Conservation (phyloP, 768 basidiomycete species). For the Boletus eberwhitei region DNA sequence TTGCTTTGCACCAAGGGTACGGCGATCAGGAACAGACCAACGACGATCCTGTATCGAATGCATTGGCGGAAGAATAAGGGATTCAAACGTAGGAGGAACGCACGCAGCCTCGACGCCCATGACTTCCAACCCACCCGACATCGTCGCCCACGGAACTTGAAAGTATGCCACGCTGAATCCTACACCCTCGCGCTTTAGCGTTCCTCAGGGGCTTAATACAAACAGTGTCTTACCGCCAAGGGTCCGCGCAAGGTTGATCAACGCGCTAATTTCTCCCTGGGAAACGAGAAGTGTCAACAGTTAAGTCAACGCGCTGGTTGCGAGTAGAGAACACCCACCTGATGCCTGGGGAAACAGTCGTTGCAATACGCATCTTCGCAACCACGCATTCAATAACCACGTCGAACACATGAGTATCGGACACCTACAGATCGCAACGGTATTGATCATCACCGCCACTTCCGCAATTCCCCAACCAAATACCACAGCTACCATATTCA, state of each 20-base stretch:
- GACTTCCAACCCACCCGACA: conserved; percentile 33
- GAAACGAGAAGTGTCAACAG: not conserved
- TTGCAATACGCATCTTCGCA: conserved; percentile 36
- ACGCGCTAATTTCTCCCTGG: conserved; percentile 42
- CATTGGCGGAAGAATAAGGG: not conserved
- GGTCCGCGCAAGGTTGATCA: conserved; percentile 40
- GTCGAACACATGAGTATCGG: not conserved
- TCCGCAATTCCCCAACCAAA: conserved; percentile 46
- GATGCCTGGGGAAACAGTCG: conserved; percentile 36
- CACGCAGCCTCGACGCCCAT: conserved; percentile 39
- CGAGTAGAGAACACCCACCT: conserved; percentile 13
- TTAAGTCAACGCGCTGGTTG: not conserved
- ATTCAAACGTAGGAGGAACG: conserved; percentile 5
- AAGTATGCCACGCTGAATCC: conserved; percentile 40
- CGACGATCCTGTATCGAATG: conserved; percentile 23
- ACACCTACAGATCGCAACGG: conserved; percentile 38
- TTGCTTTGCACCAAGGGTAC: conserved; percentile 36
- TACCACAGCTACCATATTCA: conserved; percentile 30
- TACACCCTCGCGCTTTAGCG: not conserved
- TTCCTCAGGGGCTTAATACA: not conserved
- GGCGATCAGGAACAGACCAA: conserved; percentile 35
- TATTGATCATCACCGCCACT: conserved; percentile 36
- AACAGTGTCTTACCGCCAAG: conserved; percentile 25
- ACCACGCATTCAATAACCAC: not conserved
- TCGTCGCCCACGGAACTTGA: conserved; percentile 39